phyloP scores from a whole-genome alignment of 306 rosid genomes.

The Echinosophora koreensis region DNA sequence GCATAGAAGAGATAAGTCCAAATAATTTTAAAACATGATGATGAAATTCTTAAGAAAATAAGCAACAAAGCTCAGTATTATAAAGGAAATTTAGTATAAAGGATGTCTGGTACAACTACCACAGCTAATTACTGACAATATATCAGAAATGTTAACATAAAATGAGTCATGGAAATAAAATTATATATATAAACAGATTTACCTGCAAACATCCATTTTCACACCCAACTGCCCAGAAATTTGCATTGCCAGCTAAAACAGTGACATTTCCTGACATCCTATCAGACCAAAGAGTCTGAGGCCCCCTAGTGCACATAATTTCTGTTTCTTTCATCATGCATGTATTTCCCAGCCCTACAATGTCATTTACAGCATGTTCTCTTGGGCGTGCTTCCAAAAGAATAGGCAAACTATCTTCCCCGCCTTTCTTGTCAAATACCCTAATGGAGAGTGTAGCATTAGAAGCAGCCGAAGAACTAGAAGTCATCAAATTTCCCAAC shows the following conservation, averaged over 20 bases:
- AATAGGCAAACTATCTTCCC: conserved; percentile 70
- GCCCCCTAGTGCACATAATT: conserved; percentile 75
- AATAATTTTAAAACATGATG: conserved; percentile 1
- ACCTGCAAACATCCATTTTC: conserved; percentile 99
- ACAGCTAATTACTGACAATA: background rate
- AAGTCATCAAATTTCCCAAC: conserved; percentile 61
- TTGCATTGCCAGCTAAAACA: conserved; percentile 91
- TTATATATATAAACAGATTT: conserved; percentile 16
- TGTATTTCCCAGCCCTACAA: conserved; percentile 77
- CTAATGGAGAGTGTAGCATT: conserved; percentile 72
- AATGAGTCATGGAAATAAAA: background rate
- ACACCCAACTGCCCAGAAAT: conserved; percentile 98
- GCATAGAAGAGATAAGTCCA: background rate
- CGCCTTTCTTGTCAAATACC: conserved; percentile 86
- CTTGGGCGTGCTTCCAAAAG: conserved; percentile 85
- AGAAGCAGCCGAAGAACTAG: conserved; percentile 64
- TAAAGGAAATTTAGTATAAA: conserved; percentile 1
- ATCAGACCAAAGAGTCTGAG: conserved; percentile 87
- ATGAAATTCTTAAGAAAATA: background rate
- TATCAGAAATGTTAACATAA: conserved; percentile 20
- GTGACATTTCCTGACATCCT: conserved; percentile 92
- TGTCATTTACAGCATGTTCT: conserved; percentile 84
- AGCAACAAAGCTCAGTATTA: conserved; percentile 15
- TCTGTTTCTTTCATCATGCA: conserved; percentile 84
- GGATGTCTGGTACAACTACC: conserved; percentile 7